Evolutionary conservation across 106 monocot genomes (phyloP), one percentile per base, ranked within the genome.

Genomic region (Dioscorea dumetorum): DNA sequence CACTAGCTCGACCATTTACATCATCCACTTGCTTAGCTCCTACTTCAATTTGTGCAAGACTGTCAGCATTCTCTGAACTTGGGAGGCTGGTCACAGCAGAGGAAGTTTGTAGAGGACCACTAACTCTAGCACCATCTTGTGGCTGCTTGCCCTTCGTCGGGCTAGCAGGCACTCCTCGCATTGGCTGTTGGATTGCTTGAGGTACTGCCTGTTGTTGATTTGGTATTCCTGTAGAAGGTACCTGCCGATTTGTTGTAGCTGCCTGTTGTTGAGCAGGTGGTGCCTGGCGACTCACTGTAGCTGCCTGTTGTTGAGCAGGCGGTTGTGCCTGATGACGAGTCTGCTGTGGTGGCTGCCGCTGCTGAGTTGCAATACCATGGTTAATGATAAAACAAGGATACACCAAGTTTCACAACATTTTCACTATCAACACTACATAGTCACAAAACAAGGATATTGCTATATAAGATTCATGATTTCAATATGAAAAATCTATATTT

Each of bases 11-110:
- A 23, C 28, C 31, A n/a, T 34, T 50, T 17, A 18, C 61, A 19
- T 35, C 57, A 14, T 60, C 70, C 8, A 58, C 17, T 41, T 70
- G 58, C 67, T 41, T 33, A 33, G 48, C 64, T 31, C 74, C 78
- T 1, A 16, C 48, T 13, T 60, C 24, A 23, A 35, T 19, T 18
- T 64, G 24, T n/a, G 3, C 19, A 11, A 15, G 0, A 58, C 10
- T 20, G 23, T 33, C 48, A 32, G 57, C 14, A 16, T 56, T 13
- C n/a, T 60, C 67, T 22, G 66, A 57, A 13, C 49, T 67, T 41
- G 48, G 24, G 17, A 24, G 8, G 24, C 16, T 64, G 23, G 49
- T 2, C 5, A 19, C 28, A 14, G 63, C 12, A 56, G 76, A 52
- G 5, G 28, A 28, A 28, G 28, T 28, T 28, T 28, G 75, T 22